Evolutionary conservation across 306 rosid species (phyloP), one percentile per base, ranked within the genome.

Genomic region (Boehmeria nivea): DNA sequence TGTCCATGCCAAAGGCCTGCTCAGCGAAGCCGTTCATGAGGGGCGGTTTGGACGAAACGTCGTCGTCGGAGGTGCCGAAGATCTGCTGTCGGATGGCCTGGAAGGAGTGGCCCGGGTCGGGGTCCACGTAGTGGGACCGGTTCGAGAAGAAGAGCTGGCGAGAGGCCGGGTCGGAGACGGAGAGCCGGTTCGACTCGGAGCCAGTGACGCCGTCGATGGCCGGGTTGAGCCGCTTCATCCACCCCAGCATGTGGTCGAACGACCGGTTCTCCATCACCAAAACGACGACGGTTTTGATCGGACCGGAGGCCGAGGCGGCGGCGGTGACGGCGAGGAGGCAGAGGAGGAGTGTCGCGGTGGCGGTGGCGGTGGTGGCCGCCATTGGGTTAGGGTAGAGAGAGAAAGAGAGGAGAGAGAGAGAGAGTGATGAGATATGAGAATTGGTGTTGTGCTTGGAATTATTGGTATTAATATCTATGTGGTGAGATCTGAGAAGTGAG

Each of bases 191-290:
- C 37, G 60, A 80, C 51, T 90, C 87, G 0, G 76, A 73, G 12
- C 97, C 97, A 3, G 62, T 72, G 0, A 90, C 97, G 13, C 97
- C 97, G 52, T 87, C 66, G 57, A 90, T 90, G 42, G 59, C 53
- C 1, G 94, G 83, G 70, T 84, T 86, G 12, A 90, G 61, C 16
- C 38, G 69, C 73, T 90, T 90, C 95, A 90, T 90, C 98, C 98
- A 90, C 0, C 98, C 95, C 2, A 90, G 45, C 98, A 90, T 90
- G 94, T 90, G 98, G 64, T 90, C 94, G 66, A 90, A 90, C 34
- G 95, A 90, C 2, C 98, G 80, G 21, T 90, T 90, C 78, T 90
- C 98, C 98, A 87, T 90, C 0, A 87, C 94, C 16, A 90, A 13
- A 24, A 90, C 81, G 24, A 90, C 95, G 0, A 90, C 46, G 9